Percentiles rank a stretch among this genome's conserved stretches.
Evolutionary conservation across 768 basidiomycete species (phyloP).

Genomic region (Kwoniella dejecticola): DNA sequence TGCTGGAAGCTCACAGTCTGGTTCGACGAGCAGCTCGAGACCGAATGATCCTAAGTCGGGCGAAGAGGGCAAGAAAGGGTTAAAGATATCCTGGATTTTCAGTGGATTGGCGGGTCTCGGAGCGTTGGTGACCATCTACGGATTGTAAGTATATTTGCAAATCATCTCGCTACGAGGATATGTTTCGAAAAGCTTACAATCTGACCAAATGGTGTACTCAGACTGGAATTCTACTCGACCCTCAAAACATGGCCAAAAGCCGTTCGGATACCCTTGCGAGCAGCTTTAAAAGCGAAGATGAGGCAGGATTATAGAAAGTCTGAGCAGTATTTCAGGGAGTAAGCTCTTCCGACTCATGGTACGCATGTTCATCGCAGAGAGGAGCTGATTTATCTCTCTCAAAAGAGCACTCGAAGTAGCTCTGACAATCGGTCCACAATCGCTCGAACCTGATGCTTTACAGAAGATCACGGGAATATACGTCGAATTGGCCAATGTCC

Average conservation of each 20-base stretch:
- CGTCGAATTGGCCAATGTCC: constrained; percentile 42
- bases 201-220: constrained; percentile 15
- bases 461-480: constrained; percentile 53
- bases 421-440: constrained; percentile 30
- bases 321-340: constrained; percentile 49
- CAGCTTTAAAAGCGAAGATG: constrained; percentile 50
- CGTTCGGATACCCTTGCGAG: constrained; percentile 47
- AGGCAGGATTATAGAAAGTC: constrained; percentile 41
- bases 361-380: neutral
- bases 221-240: constrained; percentile 52
- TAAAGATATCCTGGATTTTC: constrained; percentile 47
- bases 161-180: no score
- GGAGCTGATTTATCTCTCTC: neutral
- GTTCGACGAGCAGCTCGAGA: no score
- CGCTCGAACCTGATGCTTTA: constrained; percentile 44
- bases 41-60: neutral
- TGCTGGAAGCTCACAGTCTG: neutral
- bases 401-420: constrained; percentile 44
- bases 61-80: constrained; percentile 13
- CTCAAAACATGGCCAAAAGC: constrained; percentile 50
- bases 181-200: no score
- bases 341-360: constrained; percentile 17
- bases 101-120: constrained; percentile 49
- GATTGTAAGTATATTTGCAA: constrained; percentile 46
- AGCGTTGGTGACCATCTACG: constrained; percentile 53